Evolutionary conservation across 2,329 filamentous ascomycete species (phyloP), one percentile per base, ranked within the genome.

Genomic region (Fusarium metavorans): DNA sequence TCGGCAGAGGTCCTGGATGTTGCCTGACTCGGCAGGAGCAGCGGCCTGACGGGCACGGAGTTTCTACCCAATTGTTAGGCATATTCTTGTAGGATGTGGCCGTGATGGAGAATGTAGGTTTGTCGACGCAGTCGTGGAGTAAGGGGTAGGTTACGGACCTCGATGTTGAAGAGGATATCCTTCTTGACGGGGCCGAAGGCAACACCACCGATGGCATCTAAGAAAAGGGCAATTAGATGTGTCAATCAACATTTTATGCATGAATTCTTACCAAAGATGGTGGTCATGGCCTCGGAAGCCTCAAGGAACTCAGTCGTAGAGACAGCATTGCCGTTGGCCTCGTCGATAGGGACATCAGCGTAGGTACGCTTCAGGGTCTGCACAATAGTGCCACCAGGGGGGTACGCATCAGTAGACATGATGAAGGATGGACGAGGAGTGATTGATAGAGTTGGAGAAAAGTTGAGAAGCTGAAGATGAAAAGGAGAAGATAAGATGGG

Each of bases 131-230:
- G 65, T 66, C 13, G 66, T 20, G 13, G 41, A n/a, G 52, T 54
- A 20, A 52, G 34, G 54, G 30, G 7, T 58, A 56, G 57, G 34
- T 43, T 10, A 77, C 82, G 74, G 83, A 97, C 95, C 90, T 95
- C 95, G 86, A 98, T 90, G 86, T 99, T 99, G 82, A 94, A 94
- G 58, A 91, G 84, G 87, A 99, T 94, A 84, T 99, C 97, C 77
- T 86, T 93, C 90, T 98, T 98, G 82, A 98, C 96, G 30, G 94
- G 93, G 64, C 88, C 91, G 86, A 99, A 98, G 75, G 95, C 95
- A 37, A 93, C 90, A 52, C 89, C 88, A 71, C 91, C 91, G 62
- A 93, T 87, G 66, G 88, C 84, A 82, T 93, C 91, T 92, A 41
- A 18, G 34, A 6, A 25, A 16, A 57, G 70, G 4, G 18, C 5